Evolutionary conservation across 192 early-diverging fungal species (phyloP).

Genomic region (Coemansia sp.): DNA sequence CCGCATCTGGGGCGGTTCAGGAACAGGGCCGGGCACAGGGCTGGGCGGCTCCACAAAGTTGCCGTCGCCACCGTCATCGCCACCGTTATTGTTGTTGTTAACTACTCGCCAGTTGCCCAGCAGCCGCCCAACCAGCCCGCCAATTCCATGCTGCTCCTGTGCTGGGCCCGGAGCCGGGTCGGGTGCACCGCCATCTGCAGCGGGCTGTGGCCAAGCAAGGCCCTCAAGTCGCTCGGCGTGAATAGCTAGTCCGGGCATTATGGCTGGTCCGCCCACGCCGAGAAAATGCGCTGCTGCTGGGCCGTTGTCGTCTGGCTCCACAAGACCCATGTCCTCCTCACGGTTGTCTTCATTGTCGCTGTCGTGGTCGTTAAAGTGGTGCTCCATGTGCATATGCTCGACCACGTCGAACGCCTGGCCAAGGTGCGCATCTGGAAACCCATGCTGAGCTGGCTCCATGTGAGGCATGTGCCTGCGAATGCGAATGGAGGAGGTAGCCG

Average conservation of each 20-base stretch:
- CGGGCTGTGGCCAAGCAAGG: background rate
- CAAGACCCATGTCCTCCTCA: background rate
- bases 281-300: no score
- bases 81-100: conserved; percentile 7
- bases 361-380: background rate
- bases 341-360: background rate
- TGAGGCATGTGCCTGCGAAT: background rate
- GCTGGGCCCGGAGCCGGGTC: background rate
- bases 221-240: background rate
- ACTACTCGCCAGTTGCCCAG: conserved; percentile 33
- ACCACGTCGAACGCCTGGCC: background rate
- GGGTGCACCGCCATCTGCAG: background rate
- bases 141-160: background rate
- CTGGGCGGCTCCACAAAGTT: conserved; percentile 20
- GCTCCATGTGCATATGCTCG: conserved; percentile 1
- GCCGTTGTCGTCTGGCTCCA: background rate
- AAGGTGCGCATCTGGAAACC: background rate
- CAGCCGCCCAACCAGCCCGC: conserved; percentile 10
- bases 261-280: background rate
- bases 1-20: background rate
- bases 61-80: background rate
- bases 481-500: background rate
- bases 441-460: background rate
- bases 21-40: conserved; percentile 38
- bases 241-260: conserved; percentile 1